Evolutionary conservation across 768 basidiomycete genomes (phyloP).

Genomic region (Lactarius vividus): DNA sequence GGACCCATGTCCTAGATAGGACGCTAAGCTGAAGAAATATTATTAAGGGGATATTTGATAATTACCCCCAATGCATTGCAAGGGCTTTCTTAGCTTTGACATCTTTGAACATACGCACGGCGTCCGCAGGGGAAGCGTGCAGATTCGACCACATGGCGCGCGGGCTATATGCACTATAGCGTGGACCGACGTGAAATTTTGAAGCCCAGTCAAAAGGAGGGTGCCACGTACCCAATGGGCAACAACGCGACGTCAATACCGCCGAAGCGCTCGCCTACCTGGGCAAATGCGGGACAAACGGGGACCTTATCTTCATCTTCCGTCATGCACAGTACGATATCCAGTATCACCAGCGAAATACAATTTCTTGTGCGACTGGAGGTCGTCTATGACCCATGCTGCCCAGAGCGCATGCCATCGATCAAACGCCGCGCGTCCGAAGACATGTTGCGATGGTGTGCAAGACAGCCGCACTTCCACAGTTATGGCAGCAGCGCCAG

Average conservation of each 20-base stretch:
- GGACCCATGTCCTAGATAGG: slow-evolving; percentile 46
- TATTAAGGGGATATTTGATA: slow-evolving; percentile 6
- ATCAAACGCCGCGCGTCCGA: slow-evolving; percentile 49
- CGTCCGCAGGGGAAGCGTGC: slow-evolving; percentile 66
- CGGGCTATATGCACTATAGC: slow-evolving; percentile 56
- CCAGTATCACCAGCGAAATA: slow-evolving; percentile 75
- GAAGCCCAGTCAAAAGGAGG: neutral
- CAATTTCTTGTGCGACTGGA: slow-evolving; percentile 45
- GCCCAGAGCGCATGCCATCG: slow-evolving; percentile 61
- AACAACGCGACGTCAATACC: slow-evolving; percentile 68
- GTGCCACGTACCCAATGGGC: slow-evolving; percentile 56
- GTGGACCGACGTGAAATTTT: slow-evolving; percentile 20
- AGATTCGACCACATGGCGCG: slow-evolving; percentile 55
- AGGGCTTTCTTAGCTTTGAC: slow-evolving; percentile 56
- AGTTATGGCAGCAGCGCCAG: slow-evolving; percentile 5
- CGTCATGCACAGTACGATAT: slow-evolving; percentile 47
- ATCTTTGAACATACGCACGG: slow-evolving; percentile 65
- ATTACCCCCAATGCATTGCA: slow-evolving; percentile 71
- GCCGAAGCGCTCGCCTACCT: slow-evolving; percentile 62
- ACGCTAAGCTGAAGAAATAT: neutral
- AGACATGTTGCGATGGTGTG: slow-evolving; percentile 65
- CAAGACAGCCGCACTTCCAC: slow-evolving; percentile 49
- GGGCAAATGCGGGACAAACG: slow-evolving; percentile 68
- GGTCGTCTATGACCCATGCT: slow-evolving; percentile 60
- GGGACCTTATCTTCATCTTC: slow-evolving; percentile 52